Evolutionary conservation across 768 basidiomycete species (phyloP).

Genomic region (Cantharellus anzutake): DNA sequence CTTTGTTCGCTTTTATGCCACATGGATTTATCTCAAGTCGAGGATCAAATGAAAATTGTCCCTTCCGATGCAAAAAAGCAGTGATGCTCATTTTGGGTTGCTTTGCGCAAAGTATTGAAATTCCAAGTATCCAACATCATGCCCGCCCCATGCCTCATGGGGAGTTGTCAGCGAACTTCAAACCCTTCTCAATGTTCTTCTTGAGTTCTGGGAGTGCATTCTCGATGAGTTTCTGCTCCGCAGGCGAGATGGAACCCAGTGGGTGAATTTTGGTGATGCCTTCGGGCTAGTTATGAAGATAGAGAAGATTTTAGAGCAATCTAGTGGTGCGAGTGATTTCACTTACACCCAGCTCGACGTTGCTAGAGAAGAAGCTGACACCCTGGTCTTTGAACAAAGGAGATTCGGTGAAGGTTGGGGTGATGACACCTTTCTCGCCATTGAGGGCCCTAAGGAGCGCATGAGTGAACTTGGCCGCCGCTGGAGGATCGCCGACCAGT

Average conservation of each 20-base stretch:
- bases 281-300: slow-evolving; percentile 15
- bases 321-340: slow-evolving; percentile 22
- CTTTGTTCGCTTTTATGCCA: too few species aligned
- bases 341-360: slow-evolving; percentile 61
- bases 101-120: too few species aligned
- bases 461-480: slow-evolving; percentile 53
- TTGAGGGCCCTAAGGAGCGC: slow-evolving; percentile 38
- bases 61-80: too few species aligned
- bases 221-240: slow-evolving; percentile 73
- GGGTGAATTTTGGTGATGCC: slow-evolving; percentile 90
- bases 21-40: too few species aligned
- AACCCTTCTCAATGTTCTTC: slow-evolving; percentile 96
- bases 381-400: slow-evolving; percentile 70
- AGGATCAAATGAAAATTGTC: too few species aligned
- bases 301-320: slow-evolving; percentile 12
- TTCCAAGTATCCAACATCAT: too few species aligned
- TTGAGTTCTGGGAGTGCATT: slow-evolving; percentile 82
- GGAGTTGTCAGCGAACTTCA: slow-evolving; percentile 13
- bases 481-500: slow-evolving; percentile 11
- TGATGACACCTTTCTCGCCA: slow-evolving; percentile 50
- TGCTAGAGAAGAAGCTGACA: slow-evolving; percentile 86
- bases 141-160: too few species aligned
- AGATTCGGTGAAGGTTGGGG: slow-evolving; percentile 79
- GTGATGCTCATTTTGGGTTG: too few species aligned
- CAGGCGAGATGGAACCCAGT: slow-evolving; percentile 54